Evolutionary conservation across 2,329 filamentous ascomycete genomes (phyloP).

Genomic region (Cordyceps militaris): DNA sequence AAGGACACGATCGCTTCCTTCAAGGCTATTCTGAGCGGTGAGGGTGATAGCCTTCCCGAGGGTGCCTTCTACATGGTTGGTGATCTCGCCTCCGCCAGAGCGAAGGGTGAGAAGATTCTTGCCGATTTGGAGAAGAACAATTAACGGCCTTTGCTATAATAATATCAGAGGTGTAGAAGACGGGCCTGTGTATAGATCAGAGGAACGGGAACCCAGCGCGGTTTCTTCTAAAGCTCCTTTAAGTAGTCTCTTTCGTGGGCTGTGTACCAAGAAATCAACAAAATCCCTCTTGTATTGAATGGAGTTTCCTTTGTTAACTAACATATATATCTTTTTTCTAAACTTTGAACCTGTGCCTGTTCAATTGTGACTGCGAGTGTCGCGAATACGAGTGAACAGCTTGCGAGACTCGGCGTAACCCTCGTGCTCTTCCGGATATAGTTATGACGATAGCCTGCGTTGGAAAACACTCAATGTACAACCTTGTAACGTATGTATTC

Average conservation of each 20-base stretch:
- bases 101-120: slow-evolving; percentile 99
- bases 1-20: slow-evolving; percentile 98
- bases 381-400: no score
- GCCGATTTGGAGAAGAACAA: slow-evolving; percentile 74
- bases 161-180: slow-evolving; percentile 28
- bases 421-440: no score
- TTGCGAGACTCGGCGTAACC: no score
- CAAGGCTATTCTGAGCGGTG: slow-evolving; percentile 93
- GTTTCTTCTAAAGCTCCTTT: slow-evolving; percentile 46
- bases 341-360: not conserved
- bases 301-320: slow-evolving; percentile 20
- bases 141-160: slow-evolving; percentile 27
- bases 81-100: slow-evolving; percentile 83
- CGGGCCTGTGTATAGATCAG: slow-evolving; percentile 52
- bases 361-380: not conserved
- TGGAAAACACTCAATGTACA: no score
- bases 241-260: slow-evolving; percentile 50
- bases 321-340: slow-evolving; percentile 5
- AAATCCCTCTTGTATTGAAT: slow-evolving; percentile 39
- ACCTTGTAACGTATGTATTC: no score
- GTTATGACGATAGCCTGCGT: no score
- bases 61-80: slow-evolving; percentile 97
- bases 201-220: slow-evolving; percentile 43
- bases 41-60: slow-evolving; percentile 94
- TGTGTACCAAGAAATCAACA: slow-evolving; percentile 53